Base-by-base conservation (phyloP, 2,329 filamentous ascomycete species). In the Elsinoe perseae region DNA sequence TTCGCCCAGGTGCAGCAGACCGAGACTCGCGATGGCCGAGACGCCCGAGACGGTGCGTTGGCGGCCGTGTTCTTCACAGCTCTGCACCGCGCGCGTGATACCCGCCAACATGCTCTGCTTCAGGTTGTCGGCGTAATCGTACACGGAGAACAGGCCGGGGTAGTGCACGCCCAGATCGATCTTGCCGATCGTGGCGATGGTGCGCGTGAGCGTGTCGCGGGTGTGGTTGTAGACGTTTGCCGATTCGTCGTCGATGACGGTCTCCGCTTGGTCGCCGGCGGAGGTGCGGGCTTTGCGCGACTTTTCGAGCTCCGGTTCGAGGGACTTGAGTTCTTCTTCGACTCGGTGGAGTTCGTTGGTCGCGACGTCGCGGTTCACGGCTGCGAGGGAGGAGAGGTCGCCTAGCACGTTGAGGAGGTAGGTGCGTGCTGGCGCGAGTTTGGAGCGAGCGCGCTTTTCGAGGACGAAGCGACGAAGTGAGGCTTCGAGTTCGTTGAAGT, bases 331-430 rank as follows among this genome's bases (percentile, higher is more conserved):
- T 65, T 96, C 91, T 62, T 80, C 80, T 6, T 81, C 86, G 1
- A 97, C 89, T 25, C 91, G 82, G 58, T 93, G 83, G 10, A 97
- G 77, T 70, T 98, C 93, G 7, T 84, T 80, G 64, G 89, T 83
- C 1, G 91, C 90, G 25, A 96, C 86, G 61, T 95, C 89, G 23
- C 84, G 79, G 69, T 98, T 98, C 64, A 95, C 89, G 0, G 79
- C 83, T 4, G 92, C 92, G 40, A 98, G 77, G 3, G 83, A 85
- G 66, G 89, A 78, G 58, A 98, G 78, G 66, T 98, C 93, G 63
- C 89, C 86, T 30, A 98, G 79, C 23, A 97, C 86, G 69, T 98
- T 98, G 64, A 95, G 77, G 1, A 98, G 81, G 67, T 98, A 98
- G 1, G 92, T 97, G 72, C 90, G 91, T 5, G 93, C 93, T 4